A percentile compares a stretch with the other conserved stretches of the same genome.
Evolutionary conservation across 768 basidiomycete genomes (phyloP).

Genomic region (Boletus rufocinnamomeus): DNA sequence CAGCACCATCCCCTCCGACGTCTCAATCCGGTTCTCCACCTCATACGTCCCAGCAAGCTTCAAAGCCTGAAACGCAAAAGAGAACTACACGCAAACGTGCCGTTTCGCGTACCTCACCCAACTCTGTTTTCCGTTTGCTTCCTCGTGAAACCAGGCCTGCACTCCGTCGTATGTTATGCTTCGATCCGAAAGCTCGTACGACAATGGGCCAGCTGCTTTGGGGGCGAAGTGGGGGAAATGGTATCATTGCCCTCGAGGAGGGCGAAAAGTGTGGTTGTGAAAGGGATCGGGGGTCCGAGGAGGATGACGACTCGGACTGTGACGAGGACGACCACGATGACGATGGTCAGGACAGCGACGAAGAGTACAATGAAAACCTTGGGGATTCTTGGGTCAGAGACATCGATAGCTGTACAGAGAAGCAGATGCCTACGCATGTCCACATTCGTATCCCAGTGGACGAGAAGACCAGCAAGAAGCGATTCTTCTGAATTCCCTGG

Average conservation of each 20-base stretch:
- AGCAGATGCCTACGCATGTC: conserved; percentile 52
- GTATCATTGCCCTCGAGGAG: conserved; percentile 51
- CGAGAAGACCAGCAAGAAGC: conserved; percentile 71
- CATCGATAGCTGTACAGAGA: conserved; percentile 66
- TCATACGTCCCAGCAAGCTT: conserved; percentile 19
- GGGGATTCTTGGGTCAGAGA: conserved; percentile 88
- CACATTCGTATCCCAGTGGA: conserved; percentile 77
- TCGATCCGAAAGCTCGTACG: conserved; percentile 87
- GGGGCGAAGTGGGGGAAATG: conserved; percentile 72
- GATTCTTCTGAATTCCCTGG: conserved; percentile 57
- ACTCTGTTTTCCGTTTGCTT: conserved; percentile 94
- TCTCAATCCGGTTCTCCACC: conserved; percentile 14
- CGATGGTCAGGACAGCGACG: conserved; percentile 16
- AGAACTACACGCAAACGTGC: conserved; percentile 23
- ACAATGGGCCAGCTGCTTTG: conserved; percentile 90
- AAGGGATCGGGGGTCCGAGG: conserved; percentile 29
- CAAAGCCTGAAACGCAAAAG: conserved; percentile 50
- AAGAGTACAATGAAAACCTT: conserved; percentile 65
- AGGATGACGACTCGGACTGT: conserved; percentile 36
- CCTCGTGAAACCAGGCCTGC: conserved; percentile 91
- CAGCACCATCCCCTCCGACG: conserved; percentile 27
- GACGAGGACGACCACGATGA: conserved; percentile 41
- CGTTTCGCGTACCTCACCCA: conserved; percentile 39
- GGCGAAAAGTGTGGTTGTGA: conserved; percentile 68
- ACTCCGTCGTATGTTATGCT: conserved; percentile 89